These are phyloP conservation scores for Keithomyces neogunnii DNA, from an alignment of 2,329 filamentous ascomycete species.

Conservation along the genomic window DNA sequence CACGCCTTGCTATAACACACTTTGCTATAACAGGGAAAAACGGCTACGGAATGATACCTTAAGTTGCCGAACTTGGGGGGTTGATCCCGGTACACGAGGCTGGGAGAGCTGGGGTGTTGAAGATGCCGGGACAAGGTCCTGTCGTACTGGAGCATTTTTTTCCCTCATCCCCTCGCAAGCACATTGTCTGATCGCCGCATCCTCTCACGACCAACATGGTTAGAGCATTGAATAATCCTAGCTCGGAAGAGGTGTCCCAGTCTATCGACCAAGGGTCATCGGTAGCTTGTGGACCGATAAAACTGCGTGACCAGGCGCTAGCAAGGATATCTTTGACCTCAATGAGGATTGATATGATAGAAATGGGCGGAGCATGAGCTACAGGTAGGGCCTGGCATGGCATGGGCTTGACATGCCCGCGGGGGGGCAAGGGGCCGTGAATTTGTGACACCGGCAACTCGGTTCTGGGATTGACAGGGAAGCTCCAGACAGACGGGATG, in stretches of 20 bases:
- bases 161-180: background rate
- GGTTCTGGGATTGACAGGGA: background rate
- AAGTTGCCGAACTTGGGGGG: background rate
- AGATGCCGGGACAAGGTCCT: background rate
- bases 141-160: background rate
- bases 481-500: background rate
- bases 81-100: background rate
- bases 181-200: too few relatives aligned
- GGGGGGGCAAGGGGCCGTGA: slow-evolving; percentile 1
- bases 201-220: too few relatives aligned
- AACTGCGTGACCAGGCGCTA: background rate
- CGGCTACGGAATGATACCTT: background rate
- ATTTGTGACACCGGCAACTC: background rate
- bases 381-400: too few relatives aligned
- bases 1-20: background rate
- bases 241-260: background rate
- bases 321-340: background rate
- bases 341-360: too few relatives aligned
- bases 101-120: background rate
- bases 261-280: background rate
- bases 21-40: too few relatives aligned
- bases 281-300: background rate
- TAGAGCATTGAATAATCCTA: background rate
- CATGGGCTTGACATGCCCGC: background rate
- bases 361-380: too few relatives aligned